Conservation (phyloP, 805 yeast genomes). For the Tetrapisispora fleetii region DNA sequence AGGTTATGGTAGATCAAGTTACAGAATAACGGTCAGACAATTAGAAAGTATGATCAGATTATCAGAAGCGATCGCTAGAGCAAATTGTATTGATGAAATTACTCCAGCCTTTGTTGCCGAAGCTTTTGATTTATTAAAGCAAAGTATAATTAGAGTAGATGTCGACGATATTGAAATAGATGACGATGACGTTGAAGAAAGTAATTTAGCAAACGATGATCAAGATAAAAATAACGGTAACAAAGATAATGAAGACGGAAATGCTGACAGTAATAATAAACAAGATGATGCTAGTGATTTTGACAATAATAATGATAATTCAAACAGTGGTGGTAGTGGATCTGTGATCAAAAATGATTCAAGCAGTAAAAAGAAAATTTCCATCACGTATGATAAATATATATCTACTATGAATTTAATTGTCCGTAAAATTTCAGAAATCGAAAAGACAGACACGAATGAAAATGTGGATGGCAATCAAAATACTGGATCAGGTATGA, state of each 20-base stretch:
- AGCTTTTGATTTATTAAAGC: slow-evolving; percentile 82
- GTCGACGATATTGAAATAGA: slow-evolving; percentile 84
- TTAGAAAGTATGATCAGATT: slow-evolving; percentile 87
- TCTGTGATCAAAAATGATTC: slow-evolving; percentile 4
- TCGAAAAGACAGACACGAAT: slow-evolving; percentile 39
- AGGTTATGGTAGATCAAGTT: slow-evolving; percentile 68
- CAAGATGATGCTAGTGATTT: slow-evolving; percentile 39
- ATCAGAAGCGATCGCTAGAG: slow-evolving; percentile 93
- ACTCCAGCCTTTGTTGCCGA: slow-evolving; percentile 82
- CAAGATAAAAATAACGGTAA: slow-evolving; percentile 9
- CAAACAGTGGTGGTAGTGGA: slow-evolving; percentile 5
- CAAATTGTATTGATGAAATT: slow-evolving; percentile 85
- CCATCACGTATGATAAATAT: slow-evolving; percentile 79
- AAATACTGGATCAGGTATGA: neutral
- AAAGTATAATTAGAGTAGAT: slow-evolving; percentile 88
- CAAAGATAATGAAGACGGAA: slow-evolving; percentile 17
- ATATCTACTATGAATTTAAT: slow-evolving; percentile 73
- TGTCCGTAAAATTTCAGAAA: slow-evolving; percentile 54
- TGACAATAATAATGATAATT: slow-evolving; percentile 9
- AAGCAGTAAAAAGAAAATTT: slow-evolving; percentile 29
- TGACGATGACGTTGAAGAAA: slow-evolving; percentile 33
- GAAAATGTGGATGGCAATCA: slow-evolving; percentile 31
- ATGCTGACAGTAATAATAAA: neutral
- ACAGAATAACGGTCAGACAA: slow-evolving; percentile 94
- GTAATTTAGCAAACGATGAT: neutral